Conservation (phyloP, 805 yeast genomes). For the Candida sakaeoensis region DNA sequence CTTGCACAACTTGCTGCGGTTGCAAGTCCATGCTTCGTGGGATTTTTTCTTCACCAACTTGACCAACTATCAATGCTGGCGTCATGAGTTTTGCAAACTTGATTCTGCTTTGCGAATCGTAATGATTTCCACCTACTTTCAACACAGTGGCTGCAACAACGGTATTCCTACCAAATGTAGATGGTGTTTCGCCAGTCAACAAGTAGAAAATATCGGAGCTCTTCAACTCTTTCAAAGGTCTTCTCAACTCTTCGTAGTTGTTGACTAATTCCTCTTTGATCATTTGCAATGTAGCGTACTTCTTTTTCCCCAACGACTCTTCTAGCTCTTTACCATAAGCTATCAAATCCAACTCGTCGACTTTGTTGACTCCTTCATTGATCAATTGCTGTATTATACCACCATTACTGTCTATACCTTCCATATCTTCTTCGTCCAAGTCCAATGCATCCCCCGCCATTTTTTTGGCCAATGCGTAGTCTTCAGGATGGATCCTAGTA, state of each 20-base stretch:
- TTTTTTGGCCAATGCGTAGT: slow-evolving; percentile 90
- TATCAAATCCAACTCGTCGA: slow-evolving; percentile 83
- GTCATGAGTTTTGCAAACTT: slow-evolving; percentile 39
- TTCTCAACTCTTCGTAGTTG: slow-evolving; percentile 83
- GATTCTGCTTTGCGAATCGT: slow-evolving; percentile 48
- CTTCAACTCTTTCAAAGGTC: slow-evolving; percentile 60
- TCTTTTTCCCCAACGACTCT: slow-evolving; percentile 63
- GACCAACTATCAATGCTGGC: slow-evolving; percentile 40
- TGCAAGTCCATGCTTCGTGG: slow-evolving; percentile 41
- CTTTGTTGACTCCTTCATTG: slow-evolving; percentile 66
- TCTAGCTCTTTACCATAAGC: slow-evolving; percentile 91
- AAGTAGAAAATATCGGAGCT: slow-evolving; percentile 77
- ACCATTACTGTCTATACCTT: slow-evolving; percentile 67
- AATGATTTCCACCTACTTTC: slow-evolving; percentile 62
- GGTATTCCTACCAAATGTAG: slow-evolving; percentile 62
- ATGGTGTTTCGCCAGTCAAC: slow-evolving; percentile 81
- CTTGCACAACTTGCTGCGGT: slow-evolving; percentile 82
- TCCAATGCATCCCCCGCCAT: slow-evolving; percentile 99
- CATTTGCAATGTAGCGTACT: slow-evolving; percentile 75
- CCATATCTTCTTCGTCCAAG: slow-evolving; percentile 88
- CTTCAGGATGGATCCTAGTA: slow-evolving; percentile 97
- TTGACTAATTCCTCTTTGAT: slow-evolving; percentile 83
- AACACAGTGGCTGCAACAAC: slow-evolving; percentile 73
- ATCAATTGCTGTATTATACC: slow-evolving; percentile 74
- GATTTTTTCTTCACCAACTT: slow-evolving; percentile 42